Percentiles rank a stretch among this genome's conserved stretches.
These are phyloP conservation scores for Eucalyptus tenuipes DNA, from an alignment of 345 rosid genomes.

Conservation along the genomic window DNA sequence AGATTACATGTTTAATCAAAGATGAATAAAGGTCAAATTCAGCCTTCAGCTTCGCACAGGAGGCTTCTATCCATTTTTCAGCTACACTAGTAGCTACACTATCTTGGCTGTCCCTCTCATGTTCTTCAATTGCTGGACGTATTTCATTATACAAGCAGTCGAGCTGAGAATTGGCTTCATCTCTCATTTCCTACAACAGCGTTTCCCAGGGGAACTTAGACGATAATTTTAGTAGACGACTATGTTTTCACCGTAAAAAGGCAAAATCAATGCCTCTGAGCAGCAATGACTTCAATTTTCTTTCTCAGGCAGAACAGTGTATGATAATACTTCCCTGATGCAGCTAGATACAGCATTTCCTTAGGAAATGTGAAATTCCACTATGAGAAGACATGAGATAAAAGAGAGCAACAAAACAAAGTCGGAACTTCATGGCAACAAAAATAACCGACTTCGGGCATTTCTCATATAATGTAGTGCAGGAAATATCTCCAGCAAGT, in stretches of 20 bases:
- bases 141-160: slow-evolving; percentile 61
- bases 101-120: slow-evolving; percentile 93
- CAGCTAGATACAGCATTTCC: background rate
- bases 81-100: slow-evolving; percentile 86
- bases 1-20: slow-evolving; percentile 49
- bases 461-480: background rate
- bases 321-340: background rate
- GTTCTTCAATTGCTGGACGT: slow-evolving; percentile 87
- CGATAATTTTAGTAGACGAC: background rate
- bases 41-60: slow-evolving; percentile 67
- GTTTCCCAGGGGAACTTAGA: background rate
- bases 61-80: slow-evolving; percentile 92
- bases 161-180: slow-evolving; percentile 48
- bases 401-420: background rate
- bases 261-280: background rate
- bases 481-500: background rate
- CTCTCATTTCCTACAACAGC: slow-evolving; percentile 51
- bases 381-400: background rate
- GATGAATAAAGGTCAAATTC: slow-evolving; percentile 82
- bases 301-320: background rate
- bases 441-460: background rate
- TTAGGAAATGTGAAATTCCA: background rate
- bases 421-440: background rate
- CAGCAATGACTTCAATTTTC: background rate
- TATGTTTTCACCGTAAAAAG: background rate